phyloP scores from a whole-genome alignment of 1,139 yeast species.

The Lodderomyces oxycetoniae region DNA sequence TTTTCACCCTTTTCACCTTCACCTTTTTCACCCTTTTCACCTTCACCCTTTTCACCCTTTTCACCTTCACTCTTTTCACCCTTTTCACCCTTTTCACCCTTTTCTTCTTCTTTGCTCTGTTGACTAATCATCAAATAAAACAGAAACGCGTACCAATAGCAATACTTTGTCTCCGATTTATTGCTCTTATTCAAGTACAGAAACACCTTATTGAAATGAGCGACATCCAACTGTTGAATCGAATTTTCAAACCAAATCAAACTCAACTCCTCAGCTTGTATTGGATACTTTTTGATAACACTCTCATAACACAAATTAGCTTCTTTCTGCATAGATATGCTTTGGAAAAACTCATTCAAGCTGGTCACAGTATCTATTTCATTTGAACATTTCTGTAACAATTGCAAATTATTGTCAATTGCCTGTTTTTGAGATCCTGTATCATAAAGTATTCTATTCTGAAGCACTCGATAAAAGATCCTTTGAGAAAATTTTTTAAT shows the following conservation, averaged over 20 bases:
- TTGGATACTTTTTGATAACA: constrained; percentile 52
- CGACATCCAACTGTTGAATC: constrained; percentile 32
- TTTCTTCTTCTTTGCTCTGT: no score
- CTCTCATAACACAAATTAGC: constrained; percentile 49
- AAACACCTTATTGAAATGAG: constrained; percentile 44
- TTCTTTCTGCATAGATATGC: constrained; percentile 31
- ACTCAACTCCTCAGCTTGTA: constrained; percentile 32
- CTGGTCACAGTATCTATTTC: constrained; percentile 51
- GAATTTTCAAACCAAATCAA: constrained; percentile 47
- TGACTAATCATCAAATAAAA: constrained; percentile 29
- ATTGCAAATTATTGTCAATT: constrained; percentile 33
- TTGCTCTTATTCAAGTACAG: constrained; percentile 35
- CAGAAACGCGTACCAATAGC: constrained; percentile 47
- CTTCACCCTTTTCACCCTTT: constrained; percentile 1
- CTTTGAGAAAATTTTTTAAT: constrained; percentile 53
- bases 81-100: background rate
- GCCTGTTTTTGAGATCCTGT: constrained; percentile 46
- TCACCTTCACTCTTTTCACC: background rate
- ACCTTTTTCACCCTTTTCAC: background rate
- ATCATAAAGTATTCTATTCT: constrained; percentile 38
- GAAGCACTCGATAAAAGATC: constrained; percentile 50
- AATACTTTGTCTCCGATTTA: constrained; percentile 28
- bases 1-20: background rate
- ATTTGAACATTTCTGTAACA: constrained; percentile 46
- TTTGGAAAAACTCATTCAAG: constrained; percentile 35